These are phyloP conservation scores for Talaromyces sp. DNA, from an alignment of 2,329 filamentous ascomycete genomes.

Conservation along the genomic window DNA sequence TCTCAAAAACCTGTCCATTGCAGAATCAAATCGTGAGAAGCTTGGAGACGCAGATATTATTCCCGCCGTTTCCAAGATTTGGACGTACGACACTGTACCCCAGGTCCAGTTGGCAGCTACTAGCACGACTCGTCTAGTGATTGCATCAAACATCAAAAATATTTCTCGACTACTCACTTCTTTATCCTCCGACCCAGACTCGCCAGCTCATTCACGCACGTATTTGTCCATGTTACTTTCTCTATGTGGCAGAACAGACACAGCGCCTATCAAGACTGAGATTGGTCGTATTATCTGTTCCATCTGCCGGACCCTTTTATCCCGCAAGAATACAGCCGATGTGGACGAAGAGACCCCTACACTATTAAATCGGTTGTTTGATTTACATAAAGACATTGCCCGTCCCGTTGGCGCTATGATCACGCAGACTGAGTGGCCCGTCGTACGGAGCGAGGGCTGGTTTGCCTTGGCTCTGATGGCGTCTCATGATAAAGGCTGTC, in stretches of 20 bases:
- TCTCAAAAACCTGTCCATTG: conserved; percentile 48
- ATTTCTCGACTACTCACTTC: conserved; percentile 35
- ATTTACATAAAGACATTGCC: conserved; percentile 35
- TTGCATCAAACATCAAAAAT: conserved; percentile 38
- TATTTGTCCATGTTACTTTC: conserved; percentile 43
- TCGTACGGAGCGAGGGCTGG: conserved; percentile 49
- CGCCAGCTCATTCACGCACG: conserved; percentile 30
- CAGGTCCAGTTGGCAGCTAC: conserved; percentile 45
- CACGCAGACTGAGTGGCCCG: conserved; percentile 46
- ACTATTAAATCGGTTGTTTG: conserved; percentile 36
- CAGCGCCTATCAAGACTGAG: conserved; percentile 45
- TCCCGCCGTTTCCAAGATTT: conserved; percentile 37
- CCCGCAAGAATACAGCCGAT: conserved; percentile 26
- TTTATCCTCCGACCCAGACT: conserved; percentile 29
- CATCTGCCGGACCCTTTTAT: conserved; percentile 41
- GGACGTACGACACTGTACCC: conserved; percentile 42
- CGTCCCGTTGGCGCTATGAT: conserved; percentile 44
- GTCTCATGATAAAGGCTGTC: conserved; percentile 31
- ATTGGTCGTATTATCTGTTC: conserved; percentile 47
- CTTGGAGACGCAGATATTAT: conserved; percentile 42
- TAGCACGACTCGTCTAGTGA: conserved; percentile 41
- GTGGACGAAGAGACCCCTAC: conserved; percentile 18
- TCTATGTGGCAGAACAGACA: conserved; percentile 43
- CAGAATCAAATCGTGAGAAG: conserved; percentile 38
- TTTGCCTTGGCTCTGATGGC: conserved; percentile 50